Conservation (phyloP, 306 rosid genomes). For the Quercus gilva region DNA sequence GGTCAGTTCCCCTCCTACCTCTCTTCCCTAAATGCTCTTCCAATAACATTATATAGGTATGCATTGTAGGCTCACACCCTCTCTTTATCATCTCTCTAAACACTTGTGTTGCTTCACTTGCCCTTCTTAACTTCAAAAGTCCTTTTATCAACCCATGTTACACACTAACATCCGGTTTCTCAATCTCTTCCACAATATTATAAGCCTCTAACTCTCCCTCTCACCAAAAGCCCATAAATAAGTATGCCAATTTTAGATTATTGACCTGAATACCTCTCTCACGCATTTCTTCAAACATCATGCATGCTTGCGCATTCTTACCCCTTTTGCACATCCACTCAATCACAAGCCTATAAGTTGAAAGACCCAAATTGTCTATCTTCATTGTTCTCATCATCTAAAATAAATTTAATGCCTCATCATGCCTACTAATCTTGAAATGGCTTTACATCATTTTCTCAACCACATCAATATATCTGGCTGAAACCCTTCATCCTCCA, state of each 20-base stretch:
- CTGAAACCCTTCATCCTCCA: conserved; percentile 8
- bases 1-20: conserved; percentile 67
- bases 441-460: conserved; percentile 44
- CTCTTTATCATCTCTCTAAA: conserved; percentile 58
- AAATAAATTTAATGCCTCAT: conserved; percentile 35
- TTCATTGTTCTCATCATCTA: no score
- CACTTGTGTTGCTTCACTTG: conserved; percentile 73
- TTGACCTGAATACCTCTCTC: conserved; percentile 52
- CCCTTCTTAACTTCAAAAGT: conserved; percentile 61
- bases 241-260: conserved; percentile 40
- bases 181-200: conserved; percentile 14
- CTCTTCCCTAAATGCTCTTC: conserved; percentile 74
- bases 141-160: conserved; percentile 82
- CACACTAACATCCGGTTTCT: conserved; percentile 42
- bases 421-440: conserved; percentile 50
- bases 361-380: no score
- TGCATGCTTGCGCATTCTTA: conserved; percentile 37
- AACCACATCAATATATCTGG: conserved; percentile 37
- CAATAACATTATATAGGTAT: conserved; percentile 54
- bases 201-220: no score
- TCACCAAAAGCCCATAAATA: conserved; percentile 50
- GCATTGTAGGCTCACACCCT: conserved; percentile 43
- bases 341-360: conserved; percentile 24
- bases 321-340: conserved; percentile 69
- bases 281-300: conserved; percentile 69